Conservation (phyloP, 2,329 filamentous ascomycete genomes). For the Tolypocladium album region DNA sequence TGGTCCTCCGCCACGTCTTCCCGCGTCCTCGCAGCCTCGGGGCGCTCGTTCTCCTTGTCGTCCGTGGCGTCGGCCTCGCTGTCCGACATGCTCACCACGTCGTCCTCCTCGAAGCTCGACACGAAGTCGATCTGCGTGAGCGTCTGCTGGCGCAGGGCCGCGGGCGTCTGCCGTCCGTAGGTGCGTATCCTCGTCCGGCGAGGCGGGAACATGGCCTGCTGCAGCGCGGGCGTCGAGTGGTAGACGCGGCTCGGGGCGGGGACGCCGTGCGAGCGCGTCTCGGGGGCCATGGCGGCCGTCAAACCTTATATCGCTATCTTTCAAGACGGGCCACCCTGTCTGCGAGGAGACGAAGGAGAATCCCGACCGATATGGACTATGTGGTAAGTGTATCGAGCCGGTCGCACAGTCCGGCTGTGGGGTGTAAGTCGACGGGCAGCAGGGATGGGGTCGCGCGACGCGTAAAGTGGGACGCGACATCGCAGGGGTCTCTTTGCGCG, state of each 20-base stretch:
- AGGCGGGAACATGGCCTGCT: constrained; percentile 27
- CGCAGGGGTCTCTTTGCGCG: background rate
- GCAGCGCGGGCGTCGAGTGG: constrained; percentile 23
- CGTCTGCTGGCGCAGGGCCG: constrained; percentile 26
- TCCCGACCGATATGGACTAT: background rate
- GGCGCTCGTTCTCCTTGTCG: constrained; percentile 8
- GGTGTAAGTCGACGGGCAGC: background rate
- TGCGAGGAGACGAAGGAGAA: too few species aligned
- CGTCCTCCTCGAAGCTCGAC: constrained; percentile 19
- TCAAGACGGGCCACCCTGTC: background rate
- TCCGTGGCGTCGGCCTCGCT: constrained; percentile 14
- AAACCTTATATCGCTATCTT: background rate
- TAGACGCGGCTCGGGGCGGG: constrained; percentile 26
- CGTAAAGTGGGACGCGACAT: constrained; percentile 1
- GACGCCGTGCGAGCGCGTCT: constrained; percentile 25
- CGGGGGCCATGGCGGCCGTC: constrained; percentile 19
- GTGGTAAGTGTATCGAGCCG: background rate
- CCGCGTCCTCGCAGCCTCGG: background rate
- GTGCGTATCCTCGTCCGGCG: constrained; percentile 22
- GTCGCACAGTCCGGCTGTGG: background rate
- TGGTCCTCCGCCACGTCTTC: constrained; percentile 1
- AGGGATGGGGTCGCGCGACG: background rate
- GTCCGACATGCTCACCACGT: constrained; percentile 13
- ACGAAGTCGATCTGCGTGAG: constrained; percentile 31
- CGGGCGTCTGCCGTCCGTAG: constrained; percentile 18